phyloP scores from a whole-genome alignment of 108 stramenopile genomes.

The Aurantiochytrium sp. region DNA sequence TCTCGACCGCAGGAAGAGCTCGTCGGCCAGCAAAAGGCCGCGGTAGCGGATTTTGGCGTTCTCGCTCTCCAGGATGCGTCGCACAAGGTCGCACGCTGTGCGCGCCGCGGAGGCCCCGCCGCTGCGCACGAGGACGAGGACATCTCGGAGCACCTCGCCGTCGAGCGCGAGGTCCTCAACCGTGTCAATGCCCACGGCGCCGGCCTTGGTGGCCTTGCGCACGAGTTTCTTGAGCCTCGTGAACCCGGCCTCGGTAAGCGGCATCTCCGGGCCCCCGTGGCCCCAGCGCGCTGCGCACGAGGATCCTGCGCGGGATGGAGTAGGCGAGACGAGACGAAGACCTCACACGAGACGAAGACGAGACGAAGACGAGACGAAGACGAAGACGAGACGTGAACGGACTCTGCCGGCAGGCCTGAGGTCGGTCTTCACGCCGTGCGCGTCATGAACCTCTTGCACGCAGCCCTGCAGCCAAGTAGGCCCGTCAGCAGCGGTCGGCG shows the following conservation, averaged over 20 bases:
- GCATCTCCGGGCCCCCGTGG: no score
- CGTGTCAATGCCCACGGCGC: background rate
- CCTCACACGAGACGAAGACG: no score
- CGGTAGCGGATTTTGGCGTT: background rate
- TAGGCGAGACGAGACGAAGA: no score
- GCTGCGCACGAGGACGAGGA: background rate
- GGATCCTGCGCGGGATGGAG: no score
- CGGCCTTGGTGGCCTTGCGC: background rate
- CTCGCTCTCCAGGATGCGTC: background rate
- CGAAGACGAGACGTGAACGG: no score
- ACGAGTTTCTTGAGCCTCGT: background rate
- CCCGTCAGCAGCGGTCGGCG: no score
- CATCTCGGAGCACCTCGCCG: background rate
- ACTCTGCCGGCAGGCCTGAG: no score
- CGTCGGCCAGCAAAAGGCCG: background rate
- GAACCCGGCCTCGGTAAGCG: background rate
- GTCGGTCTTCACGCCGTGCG: no score
- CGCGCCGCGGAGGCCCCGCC: background rate
- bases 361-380: no score
- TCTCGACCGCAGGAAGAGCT: background rate
- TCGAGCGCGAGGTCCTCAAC: background rate
- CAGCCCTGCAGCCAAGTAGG: no score
- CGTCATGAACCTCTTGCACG: no score
- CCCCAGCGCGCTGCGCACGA: no score
- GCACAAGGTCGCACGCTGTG: background rate